Evolutionary conservation across 805 yeast genomes (phyloP).

Genomic region (Saccharomycopsis sp.): DNA sequence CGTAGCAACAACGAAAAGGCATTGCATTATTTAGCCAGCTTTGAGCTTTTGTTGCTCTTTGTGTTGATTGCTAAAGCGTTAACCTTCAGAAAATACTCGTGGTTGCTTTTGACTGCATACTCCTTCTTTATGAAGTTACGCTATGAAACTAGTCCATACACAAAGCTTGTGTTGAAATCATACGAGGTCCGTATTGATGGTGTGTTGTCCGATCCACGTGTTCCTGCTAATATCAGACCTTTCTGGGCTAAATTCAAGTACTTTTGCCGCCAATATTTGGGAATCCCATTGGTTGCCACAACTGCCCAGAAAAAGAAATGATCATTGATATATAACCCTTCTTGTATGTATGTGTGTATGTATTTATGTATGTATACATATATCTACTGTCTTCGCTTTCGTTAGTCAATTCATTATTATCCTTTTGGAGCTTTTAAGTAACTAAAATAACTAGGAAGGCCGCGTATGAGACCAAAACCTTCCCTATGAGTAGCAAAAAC

Average conservation of each 20-base stretch:
- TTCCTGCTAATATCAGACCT: conserved; percentile 44
- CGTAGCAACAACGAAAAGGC: conserved; percentile 51
- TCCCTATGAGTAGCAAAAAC: conserved; percentile 5
- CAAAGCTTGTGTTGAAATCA: conserved; percentile 59
- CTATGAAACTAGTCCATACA: conserved; percentile 67
- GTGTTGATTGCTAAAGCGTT: conserved; percentile 46
- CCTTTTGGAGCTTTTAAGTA: too few species aligned
- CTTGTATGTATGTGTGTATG: neutral
- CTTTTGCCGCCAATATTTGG: conserved; percentile 23
- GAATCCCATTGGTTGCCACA: conserved; percentile 11
- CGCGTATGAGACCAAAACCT: neutral
- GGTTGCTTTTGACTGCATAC: conserved; percentile 50
- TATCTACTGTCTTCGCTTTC: neutral
- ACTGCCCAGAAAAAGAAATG: neutral
- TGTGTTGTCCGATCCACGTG: conserved; percentile 43
- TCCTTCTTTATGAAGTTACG: conserved; percentile 66
- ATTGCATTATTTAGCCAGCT: conserved; percentile 51
- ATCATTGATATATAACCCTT: too few species aligned
- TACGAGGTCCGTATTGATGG: conserved; percentile 65
- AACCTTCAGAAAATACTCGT: conserved; percentile 56
- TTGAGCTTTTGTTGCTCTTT: conserved; percentile 42
- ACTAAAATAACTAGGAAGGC: neutral
- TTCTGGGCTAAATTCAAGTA: conserved; percentile 45
- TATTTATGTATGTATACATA: neutral
- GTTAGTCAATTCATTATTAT: too few species aligned